phyloP scores from a whole-genome alignment of 306 rosid species.

The Quercus cerris region DNA sequence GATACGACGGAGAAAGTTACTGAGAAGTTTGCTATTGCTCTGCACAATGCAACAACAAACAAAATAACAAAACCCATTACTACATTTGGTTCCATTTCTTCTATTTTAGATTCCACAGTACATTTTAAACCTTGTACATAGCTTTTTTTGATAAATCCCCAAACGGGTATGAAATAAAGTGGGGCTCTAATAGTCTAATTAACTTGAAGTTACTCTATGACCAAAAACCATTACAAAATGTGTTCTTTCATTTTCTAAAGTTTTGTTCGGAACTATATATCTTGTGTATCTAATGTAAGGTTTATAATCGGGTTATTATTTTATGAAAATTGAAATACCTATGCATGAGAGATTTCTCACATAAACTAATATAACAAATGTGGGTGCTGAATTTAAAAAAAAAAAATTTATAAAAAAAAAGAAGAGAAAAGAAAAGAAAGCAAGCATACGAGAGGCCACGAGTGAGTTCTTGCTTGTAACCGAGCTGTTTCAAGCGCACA shows the following conservation, averaged over 20 bases:
- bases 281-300: too few relatives aligned
- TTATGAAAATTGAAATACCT: too few relatives aligned
- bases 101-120: too few relatives aligned
- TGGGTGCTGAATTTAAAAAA: background rate
- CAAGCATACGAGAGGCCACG: conserved; percentile 37
- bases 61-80: background rate
- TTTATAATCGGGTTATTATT: too few relatives aligned
- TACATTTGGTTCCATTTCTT: background rate
- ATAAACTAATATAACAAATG: background rate
- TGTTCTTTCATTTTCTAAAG: too few relatives aligned
- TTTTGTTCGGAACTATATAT: too few relatives aligned
- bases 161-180: too few relatives aligned
- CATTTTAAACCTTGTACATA: too few relatives aligned
- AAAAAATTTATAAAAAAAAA: background rate
- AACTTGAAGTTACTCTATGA: too few relatives aligned
- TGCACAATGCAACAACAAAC: background rate
- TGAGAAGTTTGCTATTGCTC: conserved; percentile 40
- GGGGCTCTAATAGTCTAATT: too few relatives aligned
- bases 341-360: background rate
- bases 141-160: too few relatives aligned
- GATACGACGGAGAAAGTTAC: conserved; percentile 44
- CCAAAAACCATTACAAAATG: too few relatives aligned
- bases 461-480: conserved; percentile 46
- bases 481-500: conserved; percentile 34
- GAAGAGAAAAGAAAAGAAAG: background rate